Evolutionary conservation across 2,329 filamentous ascomycete genomes (phyloP), one percentile per base, ranked within the genome.

Genomic region (Epichloe aotearoae): DNA sequence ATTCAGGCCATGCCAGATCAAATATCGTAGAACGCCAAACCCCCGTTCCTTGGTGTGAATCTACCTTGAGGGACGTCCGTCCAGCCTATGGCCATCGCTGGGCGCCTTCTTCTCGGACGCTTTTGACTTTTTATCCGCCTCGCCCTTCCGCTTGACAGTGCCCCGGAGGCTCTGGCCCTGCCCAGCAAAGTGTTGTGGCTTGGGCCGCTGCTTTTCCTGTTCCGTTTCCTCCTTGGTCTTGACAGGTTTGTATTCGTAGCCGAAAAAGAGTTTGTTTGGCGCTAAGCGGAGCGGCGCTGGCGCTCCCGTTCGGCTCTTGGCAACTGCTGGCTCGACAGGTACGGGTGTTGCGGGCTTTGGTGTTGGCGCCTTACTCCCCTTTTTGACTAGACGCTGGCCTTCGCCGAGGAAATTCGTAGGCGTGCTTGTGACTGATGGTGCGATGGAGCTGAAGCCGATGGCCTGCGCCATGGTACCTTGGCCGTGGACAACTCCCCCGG

Each of bases 371-470:
- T 94, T 95, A 61, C 80, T 83, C 3, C 64, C 64, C 69, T 93
- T 95, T 73, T 93, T 95, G 1, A 82, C 83, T n/a, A 98, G 71
- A 56, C 86, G 84, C 62, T 95, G 87, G 0, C 93, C 93, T 37
- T 82, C 80, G 2, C 82, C 80, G 1, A 84, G 66, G 66, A 97
- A 97, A 64, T 93, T 84, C 1, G 88, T 90, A 0, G 84, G 73
- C 5, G 79, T 79, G 14, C 80, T 82, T 14, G 82, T 76, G 2
- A 87, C 78, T 3, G 82, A 82, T 1, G 93, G 90, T 0, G 89
- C 88, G 57, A 98, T 95, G 34, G 89, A 80, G 49, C 82, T 79
- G 68, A 97, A 98, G 73, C 96, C 96, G 73, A 98, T 97, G n/a
- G 88, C 81, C 61, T 95, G 88, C 0, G 93, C 90, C 93, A 98